Conservation (phyloP, 495 filamentous ascomycete genomes). For the Achaetomiella virescens region DNA sequence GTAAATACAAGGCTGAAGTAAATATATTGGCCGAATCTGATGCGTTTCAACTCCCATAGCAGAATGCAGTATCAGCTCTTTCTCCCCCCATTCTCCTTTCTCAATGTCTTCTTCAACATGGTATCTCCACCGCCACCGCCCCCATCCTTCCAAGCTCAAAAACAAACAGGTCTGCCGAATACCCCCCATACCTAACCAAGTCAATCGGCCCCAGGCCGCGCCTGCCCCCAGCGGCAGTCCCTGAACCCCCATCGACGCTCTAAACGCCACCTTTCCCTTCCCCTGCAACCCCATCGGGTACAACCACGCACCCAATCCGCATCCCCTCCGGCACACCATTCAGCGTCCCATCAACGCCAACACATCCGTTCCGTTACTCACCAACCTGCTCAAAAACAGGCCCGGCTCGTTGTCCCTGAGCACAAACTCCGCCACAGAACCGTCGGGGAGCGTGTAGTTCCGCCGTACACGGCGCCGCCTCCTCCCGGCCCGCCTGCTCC, state of each 20-base stretch:
- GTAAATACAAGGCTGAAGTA: too few species aligned
- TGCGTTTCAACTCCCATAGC: too few species aligned
- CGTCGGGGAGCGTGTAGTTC: neutral
- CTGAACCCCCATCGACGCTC: constrained; percentile 3
- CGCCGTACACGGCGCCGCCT: neutral
- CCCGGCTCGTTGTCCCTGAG: neutral
- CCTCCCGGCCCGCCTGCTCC: constrained; percentile 8
- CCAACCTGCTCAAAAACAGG: neutral
- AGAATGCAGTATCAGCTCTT: too few species aligned
- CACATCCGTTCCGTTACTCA: constrained; percentile 11
- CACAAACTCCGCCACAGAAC: neutral
- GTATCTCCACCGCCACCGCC: constrained; percentile 12
- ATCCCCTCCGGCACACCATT: neutral
- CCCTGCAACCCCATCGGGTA: constrained; percentile 13
- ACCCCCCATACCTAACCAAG: constrained; percentile 1
- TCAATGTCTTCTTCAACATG: constrained; percentile 9
- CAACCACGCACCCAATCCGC: constrained; percentile 3
- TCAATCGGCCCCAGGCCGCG: constrained; percentile 11
- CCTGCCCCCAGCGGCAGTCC: neutral
- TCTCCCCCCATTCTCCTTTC: too few species aligned
- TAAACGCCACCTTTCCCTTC: constrained; percentile 3
- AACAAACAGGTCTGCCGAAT: constrained; percentile 12
- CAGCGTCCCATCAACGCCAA: neutral
- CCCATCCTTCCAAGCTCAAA: constrained; percentile 11
- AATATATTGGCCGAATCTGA: too few species aligned